These are phyloP conservation scores for Blastobotrys illinoisensis DNA, from an alignment of 1,139 yeast species.

Conservation along the genomic window DNA sequence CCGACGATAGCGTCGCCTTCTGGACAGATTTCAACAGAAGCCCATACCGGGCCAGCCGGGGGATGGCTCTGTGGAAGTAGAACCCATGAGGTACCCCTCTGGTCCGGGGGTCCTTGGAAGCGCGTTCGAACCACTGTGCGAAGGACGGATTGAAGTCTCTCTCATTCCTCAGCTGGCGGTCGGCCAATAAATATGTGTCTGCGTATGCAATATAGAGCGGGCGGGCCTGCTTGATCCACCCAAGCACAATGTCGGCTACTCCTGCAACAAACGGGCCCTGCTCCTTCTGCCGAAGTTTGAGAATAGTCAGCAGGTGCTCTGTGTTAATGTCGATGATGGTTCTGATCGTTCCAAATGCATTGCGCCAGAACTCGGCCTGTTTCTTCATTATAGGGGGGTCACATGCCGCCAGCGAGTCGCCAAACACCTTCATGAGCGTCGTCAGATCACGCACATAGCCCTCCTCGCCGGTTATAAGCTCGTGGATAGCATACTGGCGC, in stretches of 20 bases:
- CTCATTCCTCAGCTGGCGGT: conserved; percentile 31
- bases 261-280: conserved; percentile 66
- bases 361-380: conserved; percentile 51
- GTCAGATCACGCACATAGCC: conserved; percentile 65
- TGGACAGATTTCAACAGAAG: conserved; percentile 58
- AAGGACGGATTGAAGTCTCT: conserved; percentile 46
- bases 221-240: conserved; percentile 61
- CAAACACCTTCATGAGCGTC: conserved; percentile 56
- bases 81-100: conserved; percentile 52
- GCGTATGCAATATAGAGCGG: conserved; percentile 57
- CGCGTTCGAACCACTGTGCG: conserved; percentile 43
- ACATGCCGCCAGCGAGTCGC: conserved; percentile 39
- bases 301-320: conserved; percentile 51
- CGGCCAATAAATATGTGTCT: conserved; percentile 33
- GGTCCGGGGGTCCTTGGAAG: conserved; percentile 42
- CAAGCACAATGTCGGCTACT: conserved; percentile 57
- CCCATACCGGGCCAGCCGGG: conserved; percentile 66
- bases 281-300: conserved; percentile 42
- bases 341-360: conserved; percentile 56
- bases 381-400: conserved; percentile 41
- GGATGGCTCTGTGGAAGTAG: conserved; percentile 70
- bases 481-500: conserved; percentile 73
- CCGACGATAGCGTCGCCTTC: conserved; percentile 46
- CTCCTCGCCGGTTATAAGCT: conserved; percentile 68
- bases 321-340: conserved; percentile 60